Evolutionary conservation across 2,329 filamentous ascomycete genomes (phyloP), one percentile per base, ranked within the genome.

Genomic region (Ascochyta clinopodiicola): DNA sequence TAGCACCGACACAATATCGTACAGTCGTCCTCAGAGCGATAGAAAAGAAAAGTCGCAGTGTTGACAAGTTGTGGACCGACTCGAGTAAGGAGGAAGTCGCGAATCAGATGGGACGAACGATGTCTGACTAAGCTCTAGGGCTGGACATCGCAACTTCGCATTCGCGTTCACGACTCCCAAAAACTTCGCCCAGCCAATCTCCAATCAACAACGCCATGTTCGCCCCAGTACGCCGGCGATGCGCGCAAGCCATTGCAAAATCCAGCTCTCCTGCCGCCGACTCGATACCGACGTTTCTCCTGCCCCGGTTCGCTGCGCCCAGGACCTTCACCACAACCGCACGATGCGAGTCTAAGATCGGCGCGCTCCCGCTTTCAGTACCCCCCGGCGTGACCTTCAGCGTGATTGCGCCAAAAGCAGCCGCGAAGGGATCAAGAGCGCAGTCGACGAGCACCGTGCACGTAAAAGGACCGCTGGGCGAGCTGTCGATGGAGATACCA

Each of bases 391-490:
- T 99, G 53, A 89, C 89, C 46, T 82, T 99, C 60, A 79, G 77
- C 37, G 79, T 85, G 10, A 79, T 93, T 54, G 84, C 89, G 57
- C 84, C 92, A 56, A 84, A 87, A 48, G 77, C 51, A 62, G 82
- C 84, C 49, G 46, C 22, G 9, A 87, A 85, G 36, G 84, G 84
- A 35, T 87, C 86, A 59, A 81, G 86, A 63, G 80, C 81, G 60
- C 84, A 87, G 65, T 79, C 84, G 29, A 87, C 84, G 69, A 85
- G 86, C 64, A 89, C 81, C 2, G 85, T 96, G 48, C 87, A 89
- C 46, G 85, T 97, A 38, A 86, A 88, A 68, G 94, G 94, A 6
- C 94, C 94, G 3, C 78, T 95, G 65, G 94, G 93, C 44, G 85
- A 89, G 75, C 81, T 96, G 77, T 85, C 87, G 15, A 84, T 96